Base-by-base conservation (phyloP, 208 protist species). In the Trypanosoma scelopori region DNA sequence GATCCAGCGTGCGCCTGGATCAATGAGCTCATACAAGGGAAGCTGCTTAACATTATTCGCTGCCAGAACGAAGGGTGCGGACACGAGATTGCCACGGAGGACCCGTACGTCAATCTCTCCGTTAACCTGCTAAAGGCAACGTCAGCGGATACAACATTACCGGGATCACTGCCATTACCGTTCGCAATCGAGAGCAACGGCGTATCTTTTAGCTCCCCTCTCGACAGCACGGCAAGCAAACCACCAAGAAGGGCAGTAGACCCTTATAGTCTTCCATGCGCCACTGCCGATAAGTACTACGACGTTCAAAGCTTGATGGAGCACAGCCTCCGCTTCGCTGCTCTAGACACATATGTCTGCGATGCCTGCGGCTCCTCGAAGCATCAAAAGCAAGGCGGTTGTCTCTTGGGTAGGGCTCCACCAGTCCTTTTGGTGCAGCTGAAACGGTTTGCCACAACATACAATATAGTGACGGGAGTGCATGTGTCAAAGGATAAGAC, bases 21-120 rank as follows among this genome's bases (percentile, higher is more conserved):
- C 32, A 91, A 91, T 65, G 32, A 47, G 6, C 61, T 94, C 0
- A 48, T 89, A 30, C 78, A 84, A 59, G 79, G 83, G n/a, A 69
- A 73, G 30, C 55, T 92, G 48, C 69, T 94, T n/a, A 94, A 89
- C 61, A 86, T 94, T 18, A 84, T 91, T 35, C 88, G 85, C 42
- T 94, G 88, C 69, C 55, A 74, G 49, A 68, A 81, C 58, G 52
- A 48, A 4, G 71, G 47, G 12, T 94, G 88, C 66, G 65, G 50
- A 3, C 88, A 94, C 53, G 78, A 91, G 47, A 94, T 94, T 56
- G 76, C 86, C 9, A 91, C 78, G 9, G 71, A 82, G 53, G 85
- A 94, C 37, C 37, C 81, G 9, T 94, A 80, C 59, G 68, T 92
- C 23, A 92, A 92, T 59, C 22, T 94, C 5, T 82, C 80, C 3